Percentiles rank a stretch among this genome's conserved stretches.
These are phyloP conservation scores for Pleurotus tuber-regium DNA, from an alignment of 768 basidiomycete species.

Conservation along the genomic window DNA sequence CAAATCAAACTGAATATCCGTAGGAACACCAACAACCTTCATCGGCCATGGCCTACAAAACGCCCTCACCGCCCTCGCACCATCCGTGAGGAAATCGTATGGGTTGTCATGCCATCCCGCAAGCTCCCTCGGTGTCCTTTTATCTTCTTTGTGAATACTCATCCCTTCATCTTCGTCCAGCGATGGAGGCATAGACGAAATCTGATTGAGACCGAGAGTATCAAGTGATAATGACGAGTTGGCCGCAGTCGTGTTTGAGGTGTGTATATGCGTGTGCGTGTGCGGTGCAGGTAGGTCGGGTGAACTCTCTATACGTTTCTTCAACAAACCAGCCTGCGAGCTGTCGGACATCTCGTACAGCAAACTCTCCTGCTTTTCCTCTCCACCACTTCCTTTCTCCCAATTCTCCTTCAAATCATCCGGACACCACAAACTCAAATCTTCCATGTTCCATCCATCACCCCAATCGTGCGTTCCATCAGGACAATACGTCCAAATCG, in stretches of 20 bases:
- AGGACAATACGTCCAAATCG: slow-evolving; percentile 86
- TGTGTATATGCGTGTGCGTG: neutral
- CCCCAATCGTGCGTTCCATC: slow-evolving; percentile 88
- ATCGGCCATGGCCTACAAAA: slow-evolving; percentile 84
- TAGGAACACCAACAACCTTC: slow-evolving; percentile 67
- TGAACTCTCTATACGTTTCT: slow-evolving; percentile 21
- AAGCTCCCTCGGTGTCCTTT: slow-evolving; percentile 17
- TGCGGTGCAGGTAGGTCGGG: slow-evolving; percentile 4
- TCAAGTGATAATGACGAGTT: slow-evolving; percentile 35
- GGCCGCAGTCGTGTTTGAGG: slow-evolving; percentile 16
- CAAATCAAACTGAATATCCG: slow-evolving; percentile 75
- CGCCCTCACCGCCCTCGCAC: slow-evolving; percentile 80
- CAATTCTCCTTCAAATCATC: slow-evolving; percentile 53
- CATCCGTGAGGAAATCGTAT: slow-evolving; percentile 78
- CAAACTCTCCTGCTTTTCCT: slow-evolving; percentile 20
- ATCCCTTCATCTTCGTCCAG: slow-evolving; percentile 18
- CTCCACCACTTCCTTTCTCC: slow-evolving; percentile 19
- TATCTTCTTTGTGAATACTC: slow-evolving; percentile 17
- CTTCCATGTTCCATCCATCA: slow-evolving; percentile 97
- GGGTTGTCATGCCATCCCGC: slow-evolving; percentile 44
- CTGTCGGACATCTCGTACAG: slow-evolving; percentile 19
- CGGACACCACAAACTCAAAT: slow-evolving; percentile 82
- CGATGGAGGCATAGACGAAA: neutral
- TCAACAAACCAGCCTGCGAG: slow-evolving; percentile 40
- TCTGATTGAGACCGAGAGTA: slow-evolving; percentile 25